Evolutionary conservation across 495 filamentous ascomycete species (phyloP).

Genomic region (Saxispiralis lemnorum): DNA sequence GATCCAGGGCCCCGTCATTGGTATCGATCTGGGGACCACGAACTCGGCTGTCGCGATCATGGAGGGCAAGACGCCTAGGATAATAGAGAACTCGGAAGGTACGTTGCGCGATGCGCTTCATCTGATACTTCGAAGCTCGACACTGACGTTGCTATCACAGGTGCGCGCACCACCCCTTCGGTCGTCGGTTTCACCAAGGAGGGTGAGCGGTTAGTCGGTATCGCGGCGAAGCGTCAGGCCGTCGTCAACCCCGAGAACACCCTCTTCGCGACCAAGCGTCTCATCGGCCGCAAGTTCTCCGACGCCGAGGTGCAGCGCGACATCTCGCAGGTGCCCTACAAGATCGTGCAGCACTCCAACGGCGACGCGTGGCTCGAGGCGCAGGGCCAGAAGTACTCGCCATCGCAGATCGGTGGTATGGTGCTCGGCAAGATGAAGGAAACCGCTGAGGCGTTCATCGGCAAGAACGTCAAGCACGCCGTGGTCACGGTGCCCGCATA

Average conservation of each 20-base stretch:
- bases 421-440: conserved; percentile 97
- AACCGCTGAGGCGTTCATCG: conserved; percentile 91
- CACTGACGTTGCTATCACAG: conserved; percentile 26
- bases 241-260: conserved; percentile 99
- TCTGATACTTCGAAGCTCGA: conserved; percentile 6
- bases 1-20: conserved; percentile 90
- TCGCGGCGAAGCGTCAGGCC: conserved; percentile 95
- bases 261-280: conserved; percentile 96
- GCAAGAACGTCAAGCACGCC: conserved; percentile 87
- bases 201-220: conserved; percentile 93
- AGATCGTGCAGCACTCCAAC: conserved; percentile 96
- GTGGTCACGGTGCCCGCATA: conserved; percentile 96
- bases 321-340: conserved; percentile 96
- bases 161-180: conserved; percentile 89
- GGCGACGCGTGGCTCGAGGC: conserved; percentile 97
- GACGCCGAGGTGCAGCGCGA: conserved; percentile 93
- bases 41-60: conserved; percentile 96
- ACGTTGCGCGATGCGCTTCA: conserved; percentile 16
- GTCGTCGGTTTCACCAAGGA: conserved; percentile 94
- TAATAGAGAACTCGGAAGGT: conserved; percentile 97
- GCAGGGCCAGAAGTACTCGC: conserved; percentile 91
- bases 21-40: conserved; percentile 96
- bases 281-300: conserved; percentile 96
- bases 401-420: conserved; percentile 95
- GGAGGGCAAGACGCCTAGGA: conserved; percentile 87